phyloP scores from a whole-genome alignment of 2,329 filamentous ascomycete species.

The Verticillium tricorpus region DNA sequence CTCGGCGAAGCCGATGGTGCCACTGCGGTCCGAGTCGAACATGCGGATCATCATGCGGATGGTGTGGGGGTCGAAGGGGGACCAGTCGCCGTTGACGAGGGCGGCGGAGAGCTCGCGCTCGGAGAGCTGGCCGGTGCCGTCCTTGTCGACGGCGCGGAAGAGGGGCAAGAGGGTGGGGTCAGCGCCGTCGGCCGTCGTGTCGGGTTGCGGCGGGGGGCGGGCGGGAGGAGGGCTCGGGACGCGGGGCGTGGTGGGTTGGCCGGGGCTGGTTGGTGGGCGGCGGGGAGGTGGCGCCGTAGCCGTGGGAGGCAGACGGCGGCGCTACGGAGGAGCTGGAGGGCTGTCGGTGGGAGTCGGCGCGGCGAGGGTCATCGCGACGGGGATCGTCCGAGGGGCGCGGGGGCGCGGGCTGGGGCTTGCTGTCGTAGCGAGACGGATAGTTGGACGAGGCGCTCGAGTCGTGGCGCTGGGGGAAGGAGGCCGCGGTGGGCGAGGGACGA shows the following conservation, averaged over 20 bases:
- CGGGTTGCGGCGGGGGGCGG: conserved; percentile 61
- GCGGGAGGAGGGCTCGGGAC: conserved; percentile 53
- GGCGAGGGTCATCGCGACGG: conserved; percentile 15
- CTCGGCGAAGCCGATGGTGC: conserved; percentile 89
- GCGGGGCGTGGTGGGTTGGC: conserved; percentile 36
- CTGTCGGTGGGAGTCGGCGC: conserved; percentile 7
- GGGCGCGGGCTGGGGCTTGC: conserved; percentile 38
- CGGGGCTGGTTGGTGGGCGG: conserved; percentile 41
- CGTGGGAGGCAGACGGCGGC: conserved; percentile 18
- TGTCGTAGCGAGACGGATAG: conserved; percentile 37
- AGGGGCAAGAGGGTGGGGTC: conserved; percentile 77
- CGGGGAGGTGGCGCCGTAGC: conserved; percentile 46
- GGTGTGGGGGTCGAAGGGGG: conserved; percentile 86
- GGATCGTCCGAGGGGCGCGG: conserved; percentile 25
- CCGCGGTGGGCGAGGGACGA: conserved; percentile 4
- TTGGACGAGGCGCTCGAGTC: background rate
- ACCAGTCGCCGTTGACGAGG: conserved; percentile 94
- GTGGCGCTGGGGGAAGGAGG: background rate
- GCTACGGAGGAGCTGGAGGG: conserved; percentile 8
- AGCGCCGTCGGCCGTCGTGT: conserved; percentile 39
- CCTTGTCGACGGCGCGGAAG: conserved; percentile 87
- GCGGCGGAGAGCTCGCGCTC: conserved; percentile 84
- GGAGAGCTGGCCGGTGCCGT: conserved; percentile 71
- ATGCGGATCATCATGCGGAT: conserved; percentile 99
- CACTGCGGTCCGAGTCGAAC: conserved; percentile 90